Evolutionary conservation across 257 asterid species (phyloP), one percentile per base, ranked within the genome.

Genomic region (Galeopsis tetrahit): DNA sequence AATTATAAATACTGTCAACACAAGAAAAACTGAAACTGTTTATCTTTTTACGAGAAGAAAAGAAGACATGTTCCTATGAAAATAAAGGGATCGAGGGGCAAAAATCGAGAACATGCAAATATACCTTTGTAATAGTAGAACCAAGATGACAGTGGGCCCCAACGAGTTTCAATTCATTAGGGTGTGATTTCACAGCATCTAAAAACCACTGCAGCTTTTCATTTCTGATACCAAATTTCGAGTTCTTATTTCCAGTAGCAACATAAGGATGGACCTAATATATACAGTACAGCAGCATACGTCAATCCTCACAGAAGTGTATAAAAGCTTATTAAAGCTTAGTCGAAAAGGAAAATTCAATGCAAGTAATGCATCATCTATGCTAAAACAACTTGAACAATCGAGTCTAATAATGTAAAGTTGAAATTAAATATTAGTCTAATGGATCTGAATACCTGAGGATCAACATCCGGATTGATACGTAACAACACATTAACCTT

Each of bases 71-170:
- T 52, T 52, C 4, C 4, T 52, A 52, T 52, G 6, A 48, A 61
- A 6, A 14, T 39, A 8, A 31, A 31, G 40, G 10, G 13, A 14
- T 9, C 35, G 10, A 35, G 9, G 17, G 9, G 64, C 4, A 32
- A 56, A n/a, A 10, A 33, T 31, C 2, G 4, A 32, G 39, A 60
- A 35, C 0, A 34, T 3, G 66, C 31, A 70, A 58, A 35, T 78
- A 35, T 78, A 91, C 98, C 96, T 94, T 94, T 13, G 97, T 91
- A 61, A 94, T 94, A 71, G 99, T 94, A 35, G 99, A 94, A 70
- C 97, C 99, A 31, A 91, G 97, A 84, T 94, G 97, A 69, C 99
- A 94, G 72, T 94, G 99, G 21, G 95, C 99, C 44, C 99, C 99
- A 43, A 89, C 97, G 55, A 94, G 97, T 82, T 94, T 91, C 81